Conservation (phyloP, 352 stramenopile genomes). For the Peronosclerospora sorghi region DNA sequence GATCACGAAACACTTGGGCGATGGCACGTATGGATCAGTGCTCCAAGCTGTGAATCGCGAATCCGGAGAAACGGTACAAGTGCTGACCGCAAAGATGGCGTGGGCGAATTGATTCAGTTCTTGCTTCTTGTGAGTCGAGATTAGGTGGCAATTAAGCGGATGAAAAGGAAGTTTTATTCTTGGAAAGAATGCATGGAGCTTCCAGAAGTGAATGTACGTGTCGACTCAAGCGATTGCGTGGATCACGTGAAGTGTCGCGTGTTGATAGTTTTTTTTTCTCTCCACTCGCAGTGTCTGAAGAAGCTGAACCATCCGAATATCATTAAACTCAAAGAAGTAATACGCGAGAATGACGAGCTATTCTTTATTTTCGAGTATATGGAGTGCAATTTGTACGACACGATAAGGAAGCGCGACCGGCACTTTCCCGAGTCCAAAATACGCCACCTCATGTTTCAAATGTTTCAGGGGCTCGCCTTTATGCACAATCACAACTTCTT, state of each 20-base stretch:
- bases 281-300: conserved; percentile 70
- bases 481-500: conserved; percentile 99
- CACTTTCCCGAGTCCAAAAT: conserved; percentile 92
- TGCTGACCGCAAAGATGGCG: neutral
- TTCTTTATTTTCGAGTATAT: conserved; percentile 99
- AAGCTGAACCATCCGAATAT: conserved; percentile 96
- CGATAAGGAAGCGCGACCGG: conserved; percentile 89
- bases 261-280: neutral
- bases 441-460: conserved; percentile 95
- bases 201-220: conserved; percentile 90
- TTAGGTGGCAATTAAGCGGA: conserved; percentile 93
- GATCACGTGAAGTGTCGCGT: no score
- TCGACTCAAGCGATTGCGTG: no score
- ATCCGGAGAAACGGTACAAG: conserved; percentile 85
- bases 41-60: conserved; percentile 90
- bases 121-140: no score
- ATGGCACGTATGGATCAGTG: conserved; percentile 93
- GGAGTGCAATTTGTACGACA: conserved; percentile 95
- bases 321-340: conserved; percentile 97
- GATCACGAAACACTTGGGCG: conserved; percentile 91
- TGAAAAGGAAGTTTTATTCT: conserved; percentile 96
- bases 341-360: conserved; percentile 94
- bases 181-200: conserved; percentile 95
- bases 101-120: no score
- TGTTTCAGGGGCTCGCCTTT: conserved; percentile 93